phyloP scores from a whole-genome alignment of 192 early-diverging fungal species.

The Chytriomyces hyalinus region DNA sequence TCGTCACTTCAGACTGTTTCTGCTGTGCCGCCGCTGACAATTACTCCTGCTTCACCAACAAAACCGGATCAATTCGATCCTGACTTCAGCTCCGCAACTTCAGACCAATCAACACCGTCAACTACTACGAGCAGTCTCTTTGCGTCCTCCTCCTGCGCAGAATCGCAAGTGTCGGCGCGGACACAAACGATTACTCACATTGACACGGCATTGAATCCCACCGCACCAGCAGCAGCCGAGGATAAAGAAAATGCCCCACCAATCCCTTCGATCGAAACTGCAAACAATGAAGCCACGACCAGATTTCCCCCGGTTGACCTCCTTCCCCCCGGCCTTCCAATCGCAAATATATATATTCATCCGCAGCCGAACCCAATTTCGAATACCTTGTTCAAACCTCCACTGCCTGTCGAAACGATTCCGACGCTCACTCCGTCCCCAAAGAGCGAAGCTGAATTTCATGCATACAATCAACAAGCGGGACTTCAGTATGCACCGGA shows the following conservation, averaged over 20 bases:
- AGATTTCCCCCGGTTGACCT: not conserved
- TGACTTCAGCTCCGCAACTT: not conserved
- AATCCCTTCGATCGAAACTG: not conserved
- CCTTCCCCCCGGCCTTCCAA: not conserved
- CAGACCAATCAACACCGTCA: conserved; percentile 19
- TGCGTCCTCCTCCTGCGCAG: not conserved
- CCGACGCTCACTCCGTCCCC: too few species aligned
- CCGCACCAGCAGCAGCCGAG: not conserved
- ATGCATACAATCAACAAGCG: too few species aligned
- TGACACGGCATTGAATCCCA: not conserved
- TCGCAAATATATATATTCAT: not conserved
- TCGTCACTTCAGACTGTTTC: not conserved
- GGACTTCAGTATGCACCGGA: too few species aligned
- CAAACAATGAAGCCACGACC: too few species aligned
- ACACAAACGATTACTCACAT: not conserved
- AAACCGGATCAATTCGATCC: not conserved
- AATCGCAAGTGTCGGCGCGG: not conserved
- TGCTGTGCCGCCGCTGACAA: not conserved
- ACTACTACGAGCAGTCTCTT: conserved; percentile 14
- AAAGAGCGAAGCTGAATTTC: too few species aligned
- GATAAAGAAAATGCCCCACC: not conserved
- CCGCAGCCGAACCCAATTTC: not conserved
- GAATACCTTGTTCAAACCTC: not conserved
- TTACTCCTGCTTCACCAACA: not conserved
- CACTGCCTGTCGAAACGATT: too few species aligned